Conservation (phyloP, 495 filamentous ascomycete genomes). For the Penicillium tannophilum region DNA sequence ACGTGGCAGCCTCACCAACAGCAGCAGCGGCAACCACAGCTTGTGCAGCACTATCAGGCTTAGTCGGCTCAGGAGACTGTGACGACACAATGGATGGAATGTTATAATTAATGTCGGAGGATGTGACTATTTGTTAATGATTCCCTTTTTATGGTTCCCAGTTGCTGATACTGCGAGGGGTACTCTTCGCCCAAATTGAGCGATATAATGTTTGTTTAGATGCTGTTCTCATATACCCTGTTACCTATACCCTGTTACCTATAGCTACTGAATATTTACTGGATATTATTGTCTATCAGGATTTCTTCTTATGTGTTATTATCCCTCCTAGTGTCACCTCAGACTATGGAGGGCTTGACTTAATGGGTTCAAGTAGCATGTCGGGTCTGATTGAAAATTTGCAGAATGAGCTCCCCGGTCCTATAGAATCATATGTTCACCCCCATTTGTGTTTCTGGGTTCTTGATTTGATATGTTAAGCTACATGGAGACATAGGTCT, state of each 20-base stretch:
- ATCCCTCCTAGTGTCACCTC: no score
- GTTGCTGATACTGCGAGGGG: background rate
- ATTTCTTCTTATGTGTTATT: background rate
- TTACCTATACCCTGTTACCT: background rate
- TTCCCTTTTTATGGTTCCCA: background rate
- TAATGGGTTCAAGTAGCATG: background rate
- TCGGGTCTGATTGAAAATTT: no score
- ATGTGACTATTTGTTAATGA: background rate
- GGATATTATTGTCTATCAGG: background rate
- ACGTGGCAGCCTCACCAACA: background rate
- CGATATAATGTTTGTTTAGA: background rate
- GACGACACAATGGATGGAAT: background rate
- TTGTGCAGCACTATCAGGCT: background rate
- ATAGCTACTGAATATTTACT: background rate
- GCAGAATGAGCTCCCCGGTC: no score
- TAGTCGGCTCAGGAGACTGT: background rate
- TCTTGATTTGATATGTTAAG: no score
- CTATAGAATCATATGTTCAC: no score
- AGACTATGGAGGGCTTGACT: background rate
- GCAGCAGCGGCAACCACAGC: background rate
- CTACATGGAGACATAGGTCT: background rate
- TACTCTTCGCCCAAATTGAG: background rate
- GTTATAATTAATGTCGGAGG: background rate
- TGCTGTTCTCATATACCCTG: background rate
- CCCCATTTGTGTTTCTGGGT: no score